Conservation (phyloP, 208 protist species). For the Angomonas desouzai region DNA sequence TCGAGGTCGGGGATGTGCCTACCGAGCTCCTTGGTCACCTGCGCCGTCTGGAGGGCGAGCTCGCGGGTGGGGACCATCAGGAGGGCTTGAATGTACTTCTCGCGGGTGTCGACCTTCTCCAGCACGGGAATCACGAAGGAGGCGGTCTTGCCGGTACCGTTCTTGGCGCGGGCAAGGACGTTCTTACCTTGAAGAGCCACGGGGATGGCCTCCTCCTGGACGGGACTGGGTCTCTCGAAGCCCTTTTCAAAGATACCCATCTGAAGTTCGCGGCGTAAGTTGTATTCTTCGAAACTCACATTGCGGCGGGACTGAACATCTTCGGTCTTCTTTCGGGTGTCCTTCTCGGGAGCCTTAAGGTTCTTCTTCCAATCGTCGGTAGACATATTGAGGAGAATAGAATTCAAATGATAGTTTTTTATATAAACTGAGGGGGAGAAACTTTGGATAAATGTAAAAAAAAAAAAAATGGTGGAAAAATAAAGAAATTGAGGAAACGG, state of each 20-base stretch:
- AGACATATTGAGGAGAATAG: constrained; percentile 28
- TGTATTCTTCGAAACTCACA: constrained; percentile 98
- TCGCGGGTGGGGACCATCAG: constrained; percentile 98
- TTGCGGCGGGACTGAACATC: constrained; percentile 98
- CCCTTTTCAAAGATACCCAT: constrained; percentile 99
- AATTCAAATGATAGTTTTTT: constrained; percentile 1
- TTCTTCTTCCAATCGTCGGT: constrained; percentile 87
- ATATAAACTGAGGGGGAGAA: neutral
- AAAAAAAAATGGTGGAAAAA: constrained; percentile 11
- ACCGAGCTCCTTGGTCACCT: constrained; percentile 98
- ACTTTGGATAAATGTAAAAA: constrained; percentile 14
- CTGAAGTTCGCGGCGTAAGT: constrained; percentile 97
- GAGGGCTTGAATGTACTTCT: constrained; percentile 95
- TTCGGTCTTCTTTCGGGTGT: constrained; percentile 92
- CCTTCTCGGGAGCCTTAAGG: constrained; percentile 60
- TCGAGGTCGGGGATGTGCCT: constrained; percentile 95
- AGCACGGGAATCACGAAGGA: constrained; percentile 98
- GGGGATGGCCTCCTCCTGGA: constrained; percentile 98
- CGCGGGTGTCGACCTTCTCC: constrained; percentile 94
- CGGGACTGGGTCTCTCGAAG: constrained; percentile 97
- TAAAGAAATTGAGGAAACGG: neutral
- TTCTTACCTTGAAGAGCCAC: constrained; percentile 95
- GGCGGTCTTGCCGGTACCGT: constrained; percentile 99
- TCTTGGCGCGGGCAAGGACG: constrained; percentile 99
- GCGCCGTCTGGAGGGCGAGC: constrained; percentile 97